These are phyloP conservation scores for Spencermartinsiella europaea DNA, from an alignment of 805 yeast genomes.

Conservation along the genomic window DNA sequence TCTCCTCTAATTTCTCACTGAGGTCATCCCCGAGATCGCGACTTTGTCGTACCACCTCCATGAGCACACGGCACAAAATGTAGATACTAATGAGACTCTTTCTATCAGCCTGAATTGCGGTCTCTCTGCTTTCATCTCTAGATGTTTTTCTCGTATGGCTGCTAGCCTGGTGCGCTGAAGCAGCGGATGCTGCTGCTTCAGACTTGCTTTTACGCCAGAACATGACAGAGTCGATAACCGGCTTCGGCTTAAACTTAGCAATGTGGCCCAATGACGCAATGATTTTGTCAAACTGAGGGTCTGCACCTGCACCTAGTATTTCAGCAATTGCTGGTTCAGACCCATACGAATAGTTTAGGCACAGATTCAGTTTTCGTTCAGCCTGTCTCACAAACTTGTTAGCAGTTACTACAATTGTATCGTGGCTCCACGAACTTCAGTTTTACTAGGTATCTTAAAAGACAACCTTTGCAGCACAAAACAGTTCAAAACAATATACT, in stretches of 20 bases:
- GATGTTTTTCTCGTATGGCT: slow-evolving; percentile 10
- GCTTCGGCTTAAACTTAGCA: slow-evolving; percentile 84
- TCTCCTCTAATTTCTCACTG: slow-evolving; percentile 82
- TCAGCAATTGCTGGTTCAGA: slow-evolving; percentile 78
- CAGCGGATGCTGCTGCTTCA: slow-evolving; percentile 68
- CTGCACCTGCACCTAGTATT: slow-evolving; percentile 77
- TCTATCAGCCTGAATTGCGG: slow-evolving; percentile 78
- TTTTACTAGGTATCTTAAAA: neutral
- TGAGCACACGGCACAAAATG: slow-evolving; percentile 82
- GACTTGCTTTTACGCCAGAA: slow-evolving; percentile 95
- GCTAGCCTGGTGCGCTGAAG: slow-evolving; percentile 43
- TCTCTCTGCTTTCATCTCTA: slow-evolving; percentile 31
- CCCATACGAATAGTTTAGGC: slow-evolving; percentile 58
- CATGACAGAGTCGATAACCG: slow-evolving; percentile 96
- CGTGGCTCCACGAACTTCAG: neutral
- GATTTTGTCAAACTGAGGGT: slow-evolving; percentile 79
- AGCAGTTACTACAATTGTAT: neutral
- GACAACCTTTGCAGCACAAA: neutral
- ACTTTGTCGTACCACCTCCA: slow-evolving; percentile 87
- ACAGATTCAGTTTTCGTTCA: slow-evolving; percentile 74
- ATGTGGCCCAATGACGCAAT: slow-evolving; percentile 84
- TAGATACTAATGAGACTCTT: slow-evolving; percentile 83
- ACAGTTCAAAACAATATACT: slow-evolving; percentile 5
- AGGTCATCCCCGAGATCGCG: slow-evolving; percentile 71
- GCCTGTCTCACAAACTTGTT: slow-evolving; percentile 77